Evolutionary conservation across 2,329 filamentous ascomycete genomes (phyloP).

Genomic region (Botryotinia narcissicola): DNA sequence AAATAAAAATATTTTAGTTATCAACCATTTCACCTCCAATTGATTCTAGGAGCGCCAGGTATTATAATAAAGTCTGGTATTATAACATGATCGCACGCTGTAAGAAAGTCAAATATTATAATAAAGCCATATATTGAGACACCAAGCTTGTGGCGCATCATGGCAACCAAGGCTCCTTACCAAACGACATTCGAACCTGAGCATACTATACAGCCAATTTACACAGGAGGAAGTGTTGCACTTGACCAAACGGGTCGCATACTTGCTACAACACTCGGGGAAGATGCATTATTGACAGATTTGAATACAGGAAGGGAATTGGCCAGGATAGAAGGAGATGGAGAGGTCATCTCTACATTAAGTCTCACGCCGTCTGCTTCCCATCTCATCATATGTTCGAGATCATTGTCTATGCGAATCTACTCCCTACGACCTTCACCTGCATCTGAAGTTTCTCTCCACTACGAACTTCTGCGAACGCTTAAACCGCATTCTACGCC

Average conservation of each 20-base stretch:
- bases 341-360: constrained; percentile 74
- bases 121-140: background rate
- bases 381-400: constrained; percentile 86
- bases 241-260: constrained; percentile 79
- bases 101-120: background rate
- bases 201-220: constrained; percentile 85
- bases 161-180: constrained; percentile 61
- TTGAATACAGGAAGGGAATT: constrained; percentile 79
- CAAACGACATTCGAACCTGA: constrained; percentile 89
- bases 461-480: constrained; percentile 69
- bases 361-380: constrained; percentile 80
- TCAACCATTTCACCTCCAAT: constrained; percentile 7
- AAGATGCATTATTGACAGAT: constrained; percentile 86
- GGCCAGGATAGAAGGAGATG: constrained; percentile 83
- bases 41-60: background rate
- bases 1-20: constrained; percentile 2
- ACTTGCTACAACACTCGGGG: constrained; percentile 84
- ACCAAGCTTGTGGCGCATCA: constrained; percentile 35
- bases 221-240: constrained; percentile 84
- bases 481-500: constrained; percentile 89
- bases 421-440: constrained; percentile 66
- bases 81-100: background rate
- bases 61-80: background rate
- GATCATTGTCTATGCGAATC: constrained; percentile 94
- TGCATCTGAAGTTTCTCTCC: constrained; percentile 55